These are phyloP conservation scores for Syncephalis plumigaleata DNA, from an alignment of 371 early-diverging fungal genomes.

Conservation along the genomic window DNA sequence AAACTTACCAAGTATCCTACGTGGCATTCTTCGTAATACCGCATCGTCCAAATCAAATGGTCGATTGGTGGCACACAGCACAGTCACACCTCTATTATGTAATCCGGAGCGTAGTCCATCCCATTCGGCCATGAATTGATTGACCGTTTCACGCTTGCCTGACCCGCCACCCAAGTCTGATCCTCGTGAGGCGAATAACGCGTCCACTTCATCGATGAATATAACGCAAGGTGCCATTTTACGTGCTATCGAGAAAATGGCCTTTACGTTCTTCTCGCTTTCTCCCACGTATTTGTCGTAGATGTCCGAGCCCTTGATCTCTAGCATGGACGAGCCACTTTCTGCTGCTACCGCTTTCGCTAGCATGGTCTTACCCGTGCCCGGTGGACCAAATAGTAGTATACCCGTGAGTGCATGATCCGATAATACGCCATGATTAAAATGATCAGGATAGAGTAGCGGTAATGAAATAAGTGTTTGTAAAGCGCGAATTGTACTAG, in stretches of 20 bases:
- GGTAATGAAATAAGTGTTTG: constrained; percentile 79
- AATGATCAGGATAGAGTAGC: constrained; percentile 61
- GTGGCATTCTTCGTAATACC: constrained; percentile 88
- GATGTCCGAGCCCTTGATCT: constrained; percentile 94
- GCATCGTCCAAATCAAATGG: constrained; percentile 98
- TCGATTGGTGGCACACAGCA: constrained; percentile 94
- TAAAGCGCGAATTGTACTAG: constrained; percentile 53
- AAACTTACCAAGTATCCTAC: constrained; percentile 68
- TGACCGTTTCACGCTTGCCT: constrained; percentile 72
- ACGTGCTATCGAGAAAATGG: constrained; percentile 72
- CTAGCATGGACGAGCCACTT: constrained; percentile 62
- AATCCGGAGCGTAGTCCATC: constrained; percentile 57
- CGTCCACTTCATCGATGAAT: constrained; percentile 98
- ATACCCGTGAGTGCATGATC: constrained; percentile 86
- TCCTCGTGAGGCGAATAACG: constrained; percentile 79
- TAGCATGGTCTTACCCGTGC: constrained; percentile 94
- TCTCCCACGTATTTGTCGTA: constrained; percentile 93
- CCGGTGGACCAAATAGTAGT: constrained; percentile 92
- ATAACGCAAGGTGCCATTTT: constrained; percentile 77
- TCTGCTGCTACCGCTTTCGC: constrained; percentile 80
- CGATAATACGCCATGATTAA: constrained; percentile 61
- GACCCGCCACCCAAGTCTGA: constrained; percentile 19
- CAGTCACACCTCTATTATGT: constrained; percentile 57
- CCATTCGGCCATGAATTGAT: constrained; percentile 95
- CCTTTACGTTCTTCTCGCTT: constrained; percentile 86